Percentiles rank a stretch among this genome's conserved stretches.
Conservation (phyloP, 192 early-diverging fungal genomes). For the Rhizophagus prolifer region DNA sequence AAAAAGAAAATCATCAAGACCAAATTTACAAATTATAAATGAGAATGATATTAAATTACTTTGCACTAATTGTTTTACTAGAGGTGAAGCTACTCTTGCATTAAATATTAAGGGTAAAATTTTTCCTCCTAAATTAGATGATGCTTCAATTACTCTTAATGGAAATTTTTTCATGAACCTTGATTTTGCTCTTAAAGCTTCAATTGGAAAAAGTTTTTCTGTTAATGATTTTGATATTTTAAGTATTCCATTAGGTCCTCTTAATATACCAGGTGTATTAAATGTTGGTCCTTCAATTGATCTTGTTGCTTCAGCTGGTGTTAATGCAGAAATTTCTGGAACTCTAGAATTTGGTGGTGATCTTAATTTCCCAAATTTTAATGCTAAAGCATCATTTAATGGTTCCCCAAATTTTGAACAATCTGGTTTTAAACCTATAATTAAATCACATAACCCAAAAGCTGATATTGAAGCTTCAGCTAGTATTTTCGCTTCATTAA, state of each 20-base stretch:
- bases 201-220: too few species aligned
- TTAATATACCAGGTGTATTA: conserved; percentile 2
- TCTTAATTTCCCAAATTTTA: neutral
- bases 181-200: neutral
- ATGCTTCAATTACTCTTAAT: conserved; percentile 4
- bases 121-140: too few species aligned
- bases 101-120: neutral
- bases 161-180: conserved; percentile 9
- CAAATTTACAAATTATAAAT: neutral
- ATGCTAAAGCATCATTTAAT: neutral
- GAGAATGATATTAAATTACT: neutral
- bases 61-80: conserved; percentile 8
- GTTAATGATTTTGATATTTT: too few species aligned
- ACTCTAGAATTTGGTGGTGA: neutral
- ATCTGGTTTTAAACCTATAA: neutral
- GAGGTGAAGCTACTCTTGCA: conserved; percentile 1
- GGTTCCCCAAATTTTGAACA: neutral
- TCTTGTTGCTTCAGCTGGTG: neutral
- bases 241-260: neutral
- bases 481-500: neutral
- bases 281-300: conserved; percentile 13
- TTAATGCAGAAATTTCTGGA: neutral
- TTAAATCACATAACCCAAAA: neutral
- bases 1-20: neutral
- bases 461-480: neutral